phyloP scores from a whole-genome alignment of 1,284 basidiomycete species.

The Tranzscheliella williamsii region DNA sequence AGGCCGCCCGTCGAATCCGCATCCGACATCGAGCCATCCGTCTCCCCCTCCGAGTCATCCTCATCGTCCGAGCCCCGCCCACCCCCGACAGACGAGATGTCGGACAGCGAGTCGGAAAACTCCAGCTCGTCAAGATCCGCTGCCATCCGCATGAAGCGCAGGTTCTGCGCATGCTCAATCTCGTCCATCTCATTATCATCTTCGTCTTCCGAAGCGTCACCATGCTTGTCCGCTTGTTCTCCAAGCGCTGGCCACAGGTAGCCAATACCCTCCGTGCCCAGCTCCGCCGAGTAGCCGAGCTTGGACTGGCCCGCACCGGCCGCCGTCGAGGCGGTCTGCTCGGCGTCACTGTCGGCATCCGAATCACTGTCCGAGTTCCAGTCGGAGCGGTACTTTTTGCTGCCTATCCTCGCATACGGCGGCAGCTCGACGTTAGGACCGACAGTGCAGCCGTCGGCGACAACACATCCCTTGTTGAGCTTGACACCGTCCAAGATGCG shows the following conservation, averaged over 20 bases:
- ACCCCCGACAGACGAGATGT: slow-evolving; percentile 47
- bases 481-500: slow-evolving; percentile 71
- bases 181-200: slow-evolving; percentile 35
- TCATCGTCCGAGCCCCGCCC: slow-evolving; percentile 29
- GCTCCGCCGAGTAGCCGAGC: slow-evolving; percentile 12
- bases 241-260: slow-evolving; percentile 52
- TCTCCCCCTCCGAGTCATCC: slow-evolving; percentile 27
- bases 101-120: slow-evolving; percentile 35
- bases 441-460: slow-evolving; percentile 57
- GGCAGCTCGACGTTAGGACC: slow-evolving; percentile 67
- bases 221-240: slow-evolving; percentile 12
- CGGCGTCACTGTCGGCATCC: slow-evolving; percentile 34
- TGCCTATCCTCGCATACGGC: slow-evolving; percentile 75
- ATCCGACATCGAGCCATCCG: slow-evolving; percentile 18
- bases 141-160: slow-evolving; percentile 37
- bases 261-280: slow-evolving; percentile 37
- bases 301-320: slow-evolving; percentile 3
- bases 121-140: slow-evolving; percentile 35
- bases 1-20: slow-evolving; percentile 22
- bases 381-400: slow-evolving; percentile 38
- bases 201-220: slow-evolving; percentile 8
- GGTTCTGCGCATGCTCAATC: slow-evolving; percentile 39
- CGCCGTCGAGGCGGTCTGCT: slow-evolving; percentile 28
- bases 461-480: slow-evolving; percentile 64
- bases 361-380: slow-evolving; percentile 40